Percentiles rank a stretch among this genome's conserved stretches.
phyloP scores from a whole-genome alignment of 768 basidiomycete species.

The Dacryopinax spathularia region DNA sequence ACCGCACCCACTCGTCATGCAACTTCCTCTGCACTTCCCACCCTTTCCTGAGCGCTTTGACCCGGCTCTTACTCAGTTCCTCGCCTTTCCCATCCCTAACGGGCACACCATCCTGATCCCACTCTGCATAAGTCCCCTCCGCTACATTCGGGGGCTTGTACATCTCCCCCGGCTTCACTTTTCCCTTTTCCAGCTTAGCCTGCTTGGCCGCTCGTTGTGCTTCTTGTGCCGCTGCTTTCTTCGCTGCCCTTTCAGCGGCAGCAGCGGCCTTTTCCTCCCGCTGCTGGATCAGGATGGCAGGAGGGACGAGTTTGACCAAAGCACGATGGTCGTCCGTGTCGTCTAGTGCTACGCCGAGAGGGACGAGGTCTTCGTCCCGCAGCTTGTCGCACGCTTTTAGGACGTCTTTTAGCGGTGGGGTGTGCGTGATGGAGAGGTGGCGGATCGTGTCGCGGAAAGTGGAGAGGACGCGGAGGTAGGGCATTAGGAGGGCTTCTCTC shows the following conservation, averaged over 20 bases:
- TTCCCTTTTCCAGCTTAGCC: slow-evolving; percentile 75
- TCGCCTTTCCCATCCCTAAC: slow-evolving; percentile 71
- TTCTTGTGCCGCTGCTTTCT: slow-evolving; percentile 58
- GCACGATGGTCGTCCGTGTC: slow-evolving; percentile 97
- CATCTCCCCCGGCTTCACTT: slow-evolving; percentile 54
- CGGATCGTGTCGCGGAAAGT: slow-evolving; percentile 86
- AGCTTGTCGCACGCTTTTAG: slow-evolving; percentile 77
- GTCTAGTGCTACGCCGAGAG: slow-evolving; percentile 90
- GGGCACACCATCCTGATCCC: slow-evolving; percentile 77
- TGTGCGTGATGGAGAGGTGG: slow-evolving; percentile 51
- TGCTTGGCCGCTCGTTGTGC: slow-evolving; percentile 47
- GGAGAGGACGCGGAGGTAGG: slow-evolving; percentile 72
- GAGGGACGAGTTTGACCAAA: slow-evolving; percentile 79
- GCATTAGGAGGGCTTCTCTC: slow-evolving; percentile 77
- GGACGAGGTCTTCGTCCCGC: slow-evolving; percentile 76
- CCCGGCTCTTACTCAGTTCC: slow-evolving; percentile 65
- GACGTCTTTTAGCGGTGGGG: slow-evolving; percentile 60
- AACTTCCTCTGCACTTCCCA: slow-evolving; percentile 58
- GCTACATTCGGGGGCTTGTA: slow-evolving; percentile 71
- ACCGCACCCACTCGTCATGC: slow-evolving; percentile 53
- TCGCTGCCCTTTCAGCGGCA: slow-evolving; percentile 58
- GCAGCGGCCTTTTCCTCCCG: slow-evolving; percentile 78
- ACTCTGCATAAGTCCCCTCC: slow-evolving; percentile 61
- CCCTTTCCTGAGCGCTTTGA: slow-evolving; percentile 66
- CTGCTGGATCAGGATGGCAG: slow-evolving; percentile 63